phyloP scores from a whole-genome alignment of 257 asterid genomes.

The Craterostigma plantagineum region DNA sequence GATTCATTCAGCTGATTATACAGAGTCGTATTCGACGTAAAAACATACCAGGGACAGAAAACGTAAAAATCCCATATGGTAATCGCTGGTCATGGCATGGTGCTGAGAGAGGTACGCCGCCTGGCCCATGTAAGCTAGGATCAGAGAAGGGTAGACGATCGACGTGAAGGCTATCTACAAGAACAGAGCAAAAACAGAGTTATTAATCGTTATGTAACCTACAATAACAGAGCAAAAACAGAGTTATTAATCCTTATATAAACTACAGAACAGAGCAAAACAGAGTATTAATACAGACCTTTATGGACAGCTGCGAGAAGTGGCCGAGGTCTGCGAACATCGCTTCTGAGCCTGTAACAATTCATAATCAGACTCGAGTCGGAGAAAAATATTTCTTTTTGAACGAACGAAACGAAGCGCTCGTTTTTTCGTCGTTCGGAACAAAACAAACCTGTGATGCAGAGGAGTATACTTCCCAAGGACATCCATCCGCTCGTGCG shows the following conservation, averaged over 20 bases:
- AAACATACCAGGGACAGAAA: slow-evolving; percentile 97
- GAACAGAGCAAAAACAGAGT: slow-evolving; percentile 3
- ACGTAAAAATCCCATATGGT: slow-evolving; percentile 70
- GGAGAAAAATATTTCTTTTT: too few relatives aligned
- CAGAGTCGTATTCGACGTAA: too few relatives aligned
- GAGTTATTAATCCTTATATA: too few relatives aligned
- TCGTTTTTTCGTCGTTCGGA: too few relatives aligned
- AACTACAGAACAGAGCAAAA: neutral
- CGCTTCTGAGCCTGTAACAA: slow-evolving; percentile 82
- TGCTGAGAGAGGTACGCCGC: slow-evolving; percentile 83
- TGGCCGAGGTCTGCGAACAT: slow-evolving; percentile 99
- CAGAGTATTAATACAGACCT: slow-evolving; percentile 21
- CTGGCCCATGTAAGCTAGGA: slow-evolving; percentile 96
- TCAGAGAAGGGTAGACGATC: slow-evolving; percentile 63
- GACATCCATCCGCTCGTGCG: slow-evolving; percentile 82
- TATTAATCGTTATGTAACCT: too few relatives aligned
- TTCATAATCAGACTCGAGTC: too few relatives aligned
- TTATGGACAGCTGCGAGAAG: slow-evolving; percentile 74
- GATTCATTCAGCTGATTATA: slow-evolving; percentile 26
- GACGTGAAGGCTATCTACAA: slow-evolving; percentile 82
- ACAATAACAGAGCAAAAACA: too few relatives aligned
- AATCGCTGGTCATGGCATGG: slow-evolving; percentile 28
- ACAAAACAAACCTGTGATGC: slow-evolving; percentile 79
- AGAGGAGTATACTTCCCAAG: slow-evolving; percentile 71
- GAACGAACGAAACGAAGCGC: too few relatives aligned